Percentiles rank a stretch among this genome's conserved stretches.
Evolutionary conservation across 2,329 filamentous ascomycete genomes (phyloP).

Genomic region (Dactylonectria macrodidyma): DNA sequence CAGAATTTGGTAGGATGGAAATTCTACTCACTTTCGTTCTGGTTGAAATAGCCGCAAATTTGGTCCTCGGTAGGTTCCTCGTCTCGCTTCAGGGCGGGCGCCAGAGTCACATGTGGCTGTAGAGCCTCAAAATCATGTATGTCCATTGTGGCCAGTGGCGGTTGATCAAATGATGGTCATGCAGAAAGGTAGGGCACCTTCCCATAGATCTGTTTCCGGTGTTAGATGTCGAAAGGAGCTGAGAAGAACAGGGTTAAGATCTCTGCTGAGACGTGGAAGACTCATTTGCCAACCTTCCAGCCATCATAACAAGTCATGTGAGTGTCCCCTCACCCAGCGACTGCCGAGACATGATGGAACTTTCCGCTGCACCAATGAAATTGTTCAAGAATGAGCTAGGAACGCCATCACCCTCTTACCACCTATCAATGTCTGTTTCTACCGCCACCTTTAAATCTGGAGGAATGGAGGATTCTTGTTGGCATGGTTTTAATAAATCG

Average conservation of each 20-base stretch:
- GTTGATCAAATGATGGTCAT: neutral
- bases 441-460: neutral
- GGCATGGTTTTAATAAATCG: too few relatives aligned
- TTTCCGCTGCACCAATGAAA: neutral
- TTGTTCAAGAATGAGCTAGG: neutral
- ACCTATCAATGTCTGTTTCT: neutral
- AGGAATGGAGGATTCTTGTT: neutral
- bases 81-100: neutral
- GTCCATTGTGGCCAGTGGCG: neutral
- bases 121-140: neutral
- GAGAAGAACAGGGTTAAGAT: neutral
- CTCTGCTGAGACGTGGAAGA: neutral
- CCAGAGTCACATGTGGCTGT: neutral
- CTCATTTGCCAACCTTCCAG: neutral
- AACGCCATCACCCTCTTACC: neutral
- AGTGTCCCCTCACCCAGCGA: neutral
- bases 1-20: neutral
- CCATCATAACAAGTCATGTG: neutral
- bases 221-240: neutral
- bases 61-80: neutral
- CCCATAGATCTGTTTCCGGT: too few relatives aligned
- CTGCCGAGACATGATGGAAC: neutral
- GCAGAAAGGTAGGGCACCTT: neutral
- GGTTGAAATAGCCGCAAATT: neutral
- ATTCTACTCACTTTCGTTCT: constrained; percentile 1